phyloP scores from a whole-genome alignment of 2,329 filamentous ascomycete genomes.

The Didymella glomerata region DNA sequence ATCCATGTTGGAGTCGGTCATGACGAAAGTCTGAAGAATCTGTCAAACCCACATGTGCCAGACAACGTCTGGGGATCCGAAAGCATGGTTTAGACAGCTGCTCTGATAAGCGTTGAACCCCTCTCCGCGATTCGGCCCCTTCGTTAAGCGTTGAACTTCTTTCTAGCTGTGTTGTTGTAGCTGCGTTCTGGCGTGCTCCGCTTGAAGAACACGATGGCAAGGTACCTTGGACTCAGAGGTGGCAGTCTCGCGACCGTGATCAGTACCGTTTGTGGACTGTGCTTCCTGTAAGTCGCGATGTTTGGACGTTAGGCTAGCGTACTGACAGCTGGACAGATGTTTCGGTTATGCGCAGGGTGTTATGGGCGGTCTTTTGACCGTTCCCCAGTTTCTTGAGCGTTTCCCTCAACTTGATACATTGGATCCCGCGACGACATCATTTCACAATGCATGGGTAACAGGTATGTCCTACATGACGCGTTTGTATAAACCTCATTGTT shows the following conservation, averaged over 20 bases:
- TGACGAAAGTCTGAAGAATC: conserved; percentile 20
- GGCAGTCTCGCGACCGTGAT: conserved; percentile 31
- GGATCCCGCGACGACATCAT: conserved; percentile 22
- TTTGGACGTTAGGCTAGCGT: background rate
- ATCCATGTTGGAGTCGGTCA: conserved; percentile 12
- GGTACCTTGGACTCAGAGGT: conserved; percentile 37
- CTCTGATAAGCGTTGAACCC: conserved; percentile 8
- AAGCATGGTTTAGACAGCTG: conserved; percentile 5
- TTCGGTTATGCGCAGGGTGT: conserved; percentile 73
- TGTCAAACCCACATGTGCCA: conserved; percentile 3
- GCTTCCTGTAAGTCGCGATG: conserved; percentile 35
- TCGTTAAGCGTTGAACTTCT: background rate
- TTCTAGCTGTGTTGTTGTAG: conserved; percentile 2
- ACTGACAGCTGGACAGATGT: conserved; percentile 44
- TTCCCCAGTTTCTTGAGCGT: conserved; percentile 64
- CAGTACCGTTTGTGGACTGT: conserved; percentile 38
- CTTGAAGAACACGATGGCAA: conserved; percentile 27
- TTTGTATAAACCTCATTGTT: background rate
- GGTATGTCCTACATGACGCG: conserved; percentile 22
- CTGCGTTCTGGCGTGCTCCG: conserved; percentile 9
- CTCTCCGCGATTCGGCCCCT: background rate
- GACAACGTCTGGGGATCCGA: conserved; percentile 14
- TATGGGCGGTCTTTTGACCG: conserved; percentile 73
- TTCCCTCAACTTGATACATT: conserved; percentile 42
- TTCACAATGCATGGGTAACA: conserved; percentile 37